Base-by-base conservation (phyloP, 129 eudicot genomes). In the Ambrosia artemisiifolia region DNA sequence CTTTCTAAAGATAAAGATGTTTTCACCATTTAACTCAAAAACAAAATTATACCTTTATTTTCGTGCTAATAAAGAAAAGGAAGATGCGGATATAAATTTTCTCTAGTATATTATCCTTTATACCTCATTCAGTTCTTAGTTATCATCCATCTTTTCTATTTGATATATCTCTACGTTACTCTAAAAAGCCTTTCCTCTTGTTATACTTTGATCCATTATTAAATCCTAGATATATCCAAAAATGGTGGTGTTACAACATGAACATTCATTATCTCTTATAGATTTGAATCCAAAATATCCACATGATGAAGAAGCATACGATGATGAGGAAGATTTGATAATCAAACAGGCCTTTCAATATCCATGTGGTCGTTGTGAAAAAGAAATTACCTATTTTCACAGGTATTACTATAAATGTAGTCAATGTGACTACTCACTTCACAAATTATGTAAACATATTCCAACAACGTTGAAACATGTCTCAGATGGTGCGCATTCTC, bases 241-340 rank as follows among this genome's bases (percentile, higher is more conserved):
- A 47, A 67, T 48, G 72, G 43, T 11, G 34, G 43, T 46, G 60
- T 47, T 30, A 24, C 72, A 13, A 30, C 72, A 67, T 14, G 11
- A 48, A 7, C 72, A 67, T 32, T 18, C 72, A 48, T n/a, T 67
- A 11, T 12, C 42, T 43, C 72, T 48, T 30, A 6, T 48, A 47
- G 60, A 67, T 67, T n/a, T 67, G 28, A 47, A 67, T 47, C 72
- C 46, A 16, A 24, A 14, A 48, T 67, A 67, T 48, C 72, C 72
- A 30, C 60, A 30, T 3, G 59, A 67, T 32, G 72, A 47, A 67
- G 11, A 12, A 28, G 60, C 28, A 14, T 48, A 67, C 16, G 72
- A 67, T 18, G 72, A 67, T 44, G 60, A 67, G 11, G 40, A 24
- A 24, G 63, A 57, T 57, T 57, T 57, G 38, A 57, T 57, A 11